Conservation (phyloP, 805 yeast genomes). For the Clavispora vitiphila region DNA sequence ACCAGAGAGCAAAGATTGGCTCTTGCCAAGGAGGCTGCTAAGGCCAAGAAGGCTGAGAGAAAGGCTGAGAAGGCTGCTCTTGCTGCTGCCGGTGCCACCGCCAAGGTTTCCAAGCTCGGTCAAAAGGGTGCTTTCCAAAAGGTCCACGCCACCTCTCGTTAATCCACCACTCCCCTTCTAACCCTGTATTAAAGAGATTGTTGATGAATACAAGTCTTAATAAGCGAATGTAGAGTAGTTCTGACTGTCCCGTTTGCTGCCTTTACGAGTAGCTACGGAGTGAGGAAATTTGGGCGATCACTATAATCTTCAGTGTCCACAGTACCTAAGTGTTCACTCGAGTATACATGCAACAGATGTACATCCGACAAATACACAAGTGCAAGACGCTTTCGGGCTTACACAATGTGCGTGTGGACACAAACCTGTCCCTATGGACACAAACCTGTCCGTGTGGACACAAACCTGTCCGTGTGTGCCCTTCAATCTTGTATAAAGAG, state of each 20-base stretch:
- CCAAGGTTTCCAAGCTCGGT: slow-evolving; percentile 86
- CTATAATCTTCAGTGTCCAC: no score
- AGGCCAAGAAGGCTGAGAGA: slow-evolving; percentile 90
- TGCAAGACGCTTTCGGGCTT: no score
- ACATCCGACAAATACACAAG: no score
- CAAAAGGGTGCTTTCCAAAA: slow-evolving; percentile 98
- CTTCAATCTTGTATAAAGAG: no score
- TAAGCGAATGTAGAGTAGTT: not conserved
- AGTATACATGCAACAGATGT: no score
- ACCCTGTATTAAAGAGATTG: not conserved
- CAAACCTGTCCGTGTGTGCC: no score
- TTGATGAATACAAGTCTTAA: not conserved
- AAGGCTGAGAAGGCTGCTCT: slow-evolving; percentile 86
- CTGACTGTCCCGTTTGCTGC: not conserved
- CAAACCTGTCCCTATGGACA: no score
- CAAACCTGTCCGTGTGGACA: no score
- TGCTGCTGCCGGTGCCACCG: slow-evolving; percentile 64
- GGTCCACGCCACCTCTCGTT: slow-evolving; percentile 96
- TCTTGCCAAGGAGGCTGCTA: slow-evolving; percentile 82
- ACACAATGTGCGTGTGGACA: no score
- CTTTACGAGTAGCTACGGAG: no score
- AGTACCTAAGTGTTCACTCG: no score
- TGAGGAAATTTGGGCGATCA: no score
- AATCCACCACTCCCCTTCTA: slow-evolving; percentile 26
- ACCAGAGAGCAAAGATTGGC: slow-evolving; percentile 87